Evolutionary conservation across 805 yeast species (phyloP).

Genomic region (Saturnispora diversa): DNA sequence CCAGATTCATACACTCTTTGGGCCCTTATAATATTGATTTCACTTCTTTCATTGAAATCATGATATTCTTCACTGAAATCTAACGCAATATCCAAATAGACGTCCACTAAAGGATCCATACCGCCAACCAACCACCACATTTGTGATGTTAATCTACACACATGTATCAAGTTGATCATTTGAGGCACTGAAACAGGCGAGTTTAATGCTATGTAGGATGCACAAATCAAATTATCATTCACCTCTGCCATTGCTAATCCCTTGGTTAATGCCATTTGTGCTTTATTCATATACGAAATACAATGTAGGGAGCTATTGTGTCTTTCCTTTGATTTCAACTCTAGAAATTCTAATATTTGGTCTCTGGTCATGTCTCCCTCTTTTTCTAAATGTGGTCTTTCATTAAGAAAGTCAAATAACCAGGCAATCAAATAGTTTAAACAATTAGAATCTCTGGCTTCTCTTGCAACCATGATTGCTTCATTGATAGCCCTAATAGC

Average conservation of each 20-base stretch:
- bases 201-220: constrained; percentile 45
- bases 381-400: constrained; percentile 42
- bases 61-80: constrained; percentile 25
- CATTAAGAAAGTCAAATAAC: constrained; percentile 62
- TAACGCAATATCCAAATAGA: constrained; percentile 5
- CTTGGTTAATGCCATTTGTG: constrained; percentile 43
- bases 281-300: constrained; percentile 59
- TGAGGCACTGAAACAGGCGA: constrained; percentile 1
- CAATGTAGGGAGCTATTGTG: constrained; percentile 43
- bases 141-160: constrained; percentile 6
- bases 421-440: constrained; percentile 66
- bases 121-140: constrained; percentile 10
- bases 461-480: constrained; percentile 82
- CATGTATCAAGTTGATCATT: constrained; percentile 4
- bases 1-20: neutral
- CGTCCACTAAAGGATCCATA: neutral
- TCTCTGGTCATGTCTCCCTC: constrained; percentile 9
- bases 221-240: constrained; percentile 50
- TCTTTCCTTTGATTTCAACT: constrained; percentile 44
- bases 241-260: constrained; percentile 40
- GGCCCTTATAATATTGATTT: constrained; percentile 32
- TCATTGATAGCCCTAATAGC: constrained; percentile 79
- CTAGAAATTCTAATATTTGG: constrained; percentile 53
- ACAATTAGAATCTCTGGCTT: constrained; percentile 66
- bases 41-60: constrained; percentile 27